Evolutionary conservation across 106 monocot genomes (phyloP).

Genomic region (Alisma plantagoaquatica): DNA sequence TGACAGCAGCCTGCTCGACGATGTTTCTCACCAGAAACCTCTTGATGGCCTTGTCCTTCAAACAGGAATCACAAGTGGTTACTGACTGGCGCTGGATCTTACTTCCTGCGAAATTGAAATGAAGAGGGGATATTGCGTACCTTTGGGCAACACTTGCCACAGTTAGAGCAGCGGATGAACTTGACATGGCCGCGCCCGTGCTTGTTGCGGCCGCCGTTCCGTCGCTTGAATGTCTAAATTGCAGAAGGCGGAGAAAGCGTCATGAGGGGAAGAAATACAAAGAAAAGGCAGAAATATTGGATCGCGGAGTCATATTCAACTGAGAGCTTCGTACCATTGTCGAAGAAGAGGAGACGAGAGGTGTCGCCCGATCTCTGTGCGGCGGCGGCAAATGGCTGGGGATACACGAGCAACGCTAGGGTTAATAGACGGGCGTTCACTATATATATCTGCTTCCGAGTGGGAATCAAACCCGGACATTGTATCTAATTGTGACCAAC

Average conservation of each 20-base stretch:
- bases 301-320: neutral
- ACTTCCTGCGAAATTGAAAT: neutral
- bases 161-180: slow-evolving; percentile 41
- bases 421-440: neutral
- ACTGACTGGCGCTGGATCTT: neutral
- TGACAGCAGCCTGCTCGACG: slow-evolving; percentile 29
- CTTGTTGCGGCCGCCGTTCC: slow-evolving; percentile 41
- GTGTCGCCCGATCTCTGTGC: neutral
- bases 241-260: no score
- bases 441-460: neutral
- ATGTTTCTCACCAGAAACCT: slow-evolving; percentile 36
- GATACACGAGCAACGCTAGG: neutral
- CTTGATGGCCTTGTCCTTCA: slow-evolving; percentile 33
- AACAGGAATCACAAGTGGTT: neutral
- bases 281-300: neutral
- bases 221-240: slow-evolving; percentile 48
- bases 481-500: no score
- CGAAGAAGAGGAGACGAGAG: neutral
- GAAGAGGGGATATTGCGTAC: neutral
- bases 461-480: no score
- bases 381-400: neutral
- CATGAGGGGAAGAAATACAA: neutral
- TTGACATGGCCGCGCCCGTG: slow-evolving; percentile 41
- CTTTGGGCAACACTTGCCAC: slow-evolving; percentile 44
- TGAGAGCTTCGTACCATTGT: no score